Conservation (phyloP, 2,329 filamentous ascomycete genomes). For the Monilinia vaccinii-corymbosi region DNA sequence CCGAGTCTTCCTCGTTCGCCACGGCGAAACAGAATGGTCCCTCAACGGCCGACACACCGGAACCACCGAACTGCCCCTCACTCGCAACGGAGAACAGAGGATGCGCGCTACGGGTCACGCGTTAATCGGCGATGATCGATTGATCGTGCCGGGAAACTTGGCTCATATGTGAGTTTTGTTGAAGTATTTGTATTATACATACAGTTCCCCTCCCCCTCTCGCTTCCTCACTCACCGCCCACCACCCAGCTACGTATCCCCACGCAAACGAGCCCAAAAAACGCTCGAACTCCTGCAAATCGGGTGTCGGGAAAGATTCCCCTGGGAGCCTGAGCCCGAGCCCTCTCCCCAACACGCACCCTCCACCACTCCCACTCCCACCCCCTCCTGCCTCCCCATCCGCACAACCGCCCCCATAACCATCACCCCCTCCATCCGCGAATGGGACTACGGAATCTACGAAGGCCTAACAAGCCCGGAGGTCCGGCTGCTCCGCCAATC, state of each 20-base stretch:
- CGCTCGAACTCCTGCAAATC: slow-evolving; percentile 79
- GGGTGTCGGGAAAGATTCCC: slow-evolving; percentile 61
- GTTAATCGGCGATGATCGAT: slow-evolving; percentile 71
- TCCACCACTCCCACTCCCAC: too few relatives aligned
- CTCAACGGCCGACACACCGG: slow-evolving; percentile 80
- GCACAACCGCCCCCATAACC: slow-evolving; percentile 52
- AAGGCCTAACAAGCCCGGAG: slow-evolving; percentile 65
- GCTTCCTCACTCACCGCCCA: neutral
- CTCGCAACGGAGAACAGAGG: slow-evolving; percentile 68
- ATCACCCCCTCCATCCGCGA: slow-evolving; percentile 60
- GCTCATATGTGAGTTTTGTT: slow-evolving; percentile 89
- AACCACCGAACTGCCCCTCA: slow-evolving; percentile 77
- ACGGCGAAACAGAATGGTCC: slow-evolving; percentile 95
- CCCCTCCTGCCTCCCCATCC: too few relatives aligned
- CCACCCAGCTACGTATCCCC: slow-evolving; percentile 70
- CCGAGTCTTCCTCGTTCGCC: slow-evolving; percentile 73
- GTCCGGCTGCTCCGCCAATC: too few relatives aligned
- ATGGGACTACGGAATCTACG: slow-evolving; percentile 79
- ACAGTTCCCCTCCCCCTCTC: neutral
- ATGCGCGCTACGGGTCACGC: slow-evolving; percentile 71
- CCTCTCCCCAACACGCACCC: too few relatives aligned
- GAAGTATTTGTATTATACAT: too few relatives aligned
- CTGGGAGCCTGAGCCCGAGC: slow-evolving; percentile 48
- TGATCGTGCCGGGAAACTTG: slow-evolving; percentile 75
- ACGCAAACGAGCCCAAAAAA: slow-evolving; percentile 72